Percentiles rank a stretch among this genome's conserved stretches.
These are phyloP conservation scores for Paracorniculantispora psalliotae DNA, from an alignment of 2,329 filamentous ascomycete genomes.

Conservation along the genomic window DNA sequence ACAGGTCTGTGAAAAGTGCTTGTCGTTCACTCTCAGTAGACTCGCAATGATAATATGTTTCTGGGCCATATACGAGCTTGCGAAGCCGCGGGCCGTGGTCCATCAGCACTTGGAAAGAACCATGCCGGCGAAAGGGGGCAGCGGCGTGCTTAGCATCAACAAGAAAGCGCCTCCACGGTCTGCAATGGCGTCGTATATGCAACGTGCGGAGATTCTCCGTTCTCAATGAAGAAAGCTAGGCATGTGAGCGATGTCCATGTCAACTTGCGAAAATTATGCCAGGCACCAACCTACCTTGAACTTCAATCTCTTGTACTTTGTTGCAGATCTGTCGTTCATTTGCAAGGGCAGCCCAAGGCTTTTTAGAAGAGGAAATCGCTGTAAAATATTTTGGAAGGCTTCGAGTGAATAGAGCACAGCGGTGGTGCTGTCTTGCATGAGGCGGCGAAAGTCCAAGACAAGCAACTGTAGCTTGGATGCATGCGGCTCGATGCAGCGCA, in stretches of 20 bases:
- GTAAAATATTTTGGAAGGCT: not conserved
- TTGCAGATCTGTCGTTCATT: not conserved
- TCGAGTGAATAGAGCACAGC: not conserved
- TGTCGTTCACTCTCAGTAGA: too few relatives aligned
- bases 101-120: not conserved
- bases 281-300: not conserved
- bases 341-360: not conserved
- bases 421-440: not conserved
- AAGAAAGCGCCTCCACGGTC: not conserved
- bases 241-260: too few relatives aligned
- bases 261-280: too few relatives aligned
- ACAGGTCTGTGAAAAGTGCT: too few relatives aligned
- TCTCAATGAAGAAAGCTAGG: too few relatives aligned
- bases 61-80: too few relatives aligned
- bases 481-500: not conserved
- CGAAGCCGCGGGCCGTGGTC: not conserved
- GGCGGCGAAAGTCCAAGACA: not conserved
- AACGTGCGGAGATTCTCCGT: not conserved
- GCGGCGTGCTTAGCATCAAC: not conserved
- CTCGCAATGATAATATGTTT: too few relatives aligned
- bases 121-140: not conserved
- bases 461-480: not conserved
- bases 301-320: not conserved
- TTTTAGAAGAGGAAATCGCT: not conserved
- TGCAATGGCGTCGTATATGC: not conserved